These are phyloP conservation scores for Suhomyces prunicola DNA, from an alignment of 805 yeast species.

Conservation along the genomic window DNA sequence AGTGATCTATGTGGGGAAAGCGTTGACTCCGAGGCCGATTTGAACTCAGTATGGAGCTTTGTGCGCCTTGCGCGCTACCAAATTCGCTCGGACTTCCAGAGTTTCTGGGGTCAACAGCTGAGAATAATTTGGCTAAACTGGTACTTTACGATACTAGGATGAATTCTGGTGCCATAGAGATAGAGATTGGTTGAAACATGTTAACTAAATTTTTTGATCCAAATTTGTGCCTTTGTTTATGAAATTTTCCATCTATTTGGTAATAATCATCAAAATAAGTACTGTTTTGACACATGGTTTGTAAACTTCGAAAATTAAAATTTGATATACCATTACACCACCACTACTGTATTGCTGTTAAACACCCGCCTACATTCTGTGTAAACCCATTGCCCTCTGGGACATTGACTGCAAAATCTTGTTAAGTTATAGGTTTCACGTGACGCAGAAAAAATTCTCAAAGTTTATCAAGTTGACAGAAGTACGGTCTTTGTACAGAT, in stretches of 20 bases:
- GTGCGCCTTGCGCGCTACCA: not conserved
- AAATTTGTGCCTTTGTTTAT: too few species aligned
- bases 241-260: too few species aligned
- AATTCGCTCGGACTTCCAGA: not conserved
- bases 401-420: not conserved
- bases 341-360: too few species aligned
- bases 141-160: too few species aligned
- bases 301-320: too few species aligned
- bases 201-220: too few species aligned
- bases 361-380: too few species aligned
- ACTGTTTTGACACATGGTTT: not conserved
- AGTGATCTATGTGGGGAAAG: not conserved
- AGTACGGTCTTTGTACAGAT: not conserved
- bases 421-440: not conserved
- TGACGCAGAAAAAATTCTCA: conserved; percentile 2
- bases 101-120: not conserved
- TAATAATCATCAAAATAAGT: too few species aligned
- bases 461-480: not conserved
- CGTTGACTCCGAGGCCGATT: not conserved
- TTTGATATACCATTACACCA: not conserved
- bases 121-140: too few species aligned
- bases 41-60: not conserved
- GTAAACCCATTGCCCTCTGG: not conserved
- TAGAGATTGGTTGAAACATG: not conserved
- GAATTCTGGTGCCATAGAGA: not conserved